These are phyloP conservation scores for Lactarius hatsudake DNA, from an alignment of 768 basidiomycete species.

Conservation along the genomic window DNA sequence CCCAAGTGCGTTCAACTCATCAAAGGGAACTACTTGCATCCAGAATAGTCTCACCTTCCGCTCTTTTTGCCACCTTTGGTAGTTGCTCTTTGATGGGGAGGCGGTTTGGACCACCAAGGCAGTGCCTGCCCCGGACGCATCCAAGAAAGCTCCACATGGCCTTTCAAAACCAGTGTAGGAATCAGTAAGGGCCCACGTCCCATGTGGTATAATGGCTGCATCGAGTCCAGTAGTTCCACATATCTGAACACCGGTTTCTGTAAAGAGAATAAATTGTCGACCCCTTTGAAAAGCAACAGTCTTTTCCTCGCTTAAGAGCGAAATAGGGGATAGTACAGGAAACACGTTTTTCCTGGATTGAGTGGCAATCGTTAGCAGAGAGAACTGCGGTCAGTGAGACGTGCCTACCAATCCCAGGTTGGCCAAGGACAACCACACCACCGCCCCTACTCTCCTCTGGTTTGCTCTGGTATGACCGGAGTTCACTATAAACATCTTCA, in stretches of 20 bases:
- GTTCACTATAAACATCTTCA: no score
- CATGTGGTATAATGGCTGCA: no score
- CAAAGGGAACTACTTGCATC: not conserved
- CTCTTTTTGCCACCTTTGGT: not conserved
- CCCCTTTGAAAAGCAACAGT: not conserved
- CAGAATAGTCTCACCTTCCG: not conserved
- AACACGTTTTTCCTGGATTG: not conserved
- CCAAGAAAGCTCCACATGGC: no score
- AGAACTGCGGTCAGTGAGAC: not conserved
- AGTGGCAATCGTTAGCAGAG: not conserved
- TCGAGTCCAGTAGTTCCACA: no score
- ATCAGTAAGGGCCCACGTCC: no score
- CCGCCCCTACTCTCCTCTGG: no score
- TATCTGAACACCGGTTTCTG: no score
- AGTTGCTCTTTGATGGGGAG: not conserved
- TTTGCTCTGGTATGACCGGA: no score
- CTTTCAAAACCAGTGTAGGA: no score
- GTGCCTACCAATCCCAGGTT: not conserved
- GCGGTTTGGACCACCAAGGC: not conserved
- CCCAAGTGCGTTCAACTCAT: not conserved
- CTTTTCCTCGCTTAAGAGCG: not conserved
- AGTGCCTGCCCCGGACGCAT: no score
- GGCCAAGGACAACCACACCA: no score
- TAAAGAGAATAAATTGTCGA: no score
- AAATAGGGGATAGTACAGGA: not conserved